Base-by-base conservation (phyloP, 148 eudicot genomes). In the Euryodendron excelsum region DNA sequence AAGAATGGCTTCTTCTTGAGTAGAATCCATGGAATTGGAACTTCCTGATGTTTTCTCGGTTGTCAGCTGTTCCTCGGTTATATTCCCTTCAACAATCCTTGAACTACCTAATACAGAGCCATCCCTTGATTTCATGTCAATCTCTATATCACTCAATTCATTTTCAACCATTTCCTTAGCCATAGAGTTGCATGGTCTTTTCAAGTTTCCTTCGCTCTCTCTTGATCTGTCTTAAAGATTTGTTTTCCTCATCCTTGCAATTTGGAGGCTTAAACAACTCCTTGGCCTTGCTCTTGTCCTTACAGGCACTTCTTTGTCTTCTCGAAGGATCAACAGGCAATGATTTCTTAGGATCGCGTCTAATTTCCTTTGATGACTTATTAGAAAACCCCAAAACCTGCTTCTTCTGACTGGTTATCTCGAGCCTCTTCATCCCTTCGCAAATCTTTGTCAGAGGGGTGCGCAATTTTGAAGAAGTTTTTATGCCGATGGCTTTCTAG, bases 381-480 rank as follows among this genome's bases (percentile, higher is more conserved):
- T 62, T 77, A 45, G 82, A 50, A 73, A 62, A 73, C 20, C 83
- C 84, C 80, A 86, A 63, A 23, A 45, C 47, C 2, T 71, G 78
- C 79, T 89, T 89, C 83, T 77, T 89, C 72, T 93, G 88, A 70
- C 85, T 82, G 25, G 76, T 68, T 73, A 91, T 82, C 82, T 88
- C 83, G 41, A 89, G 89, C 80, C 82, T 89, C 85, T 87, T 91
- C 82, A 87, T 78, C 75, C 91, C 89, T 59, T 86, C 85, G 73
- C 93, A 89, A 37, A 94, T 81, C 84, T 84, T 94, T 13, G 87
- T 86, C 34, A 92, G 39, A 41, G 96, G 94, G 25, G 91, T 90
- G 37, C 74, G 84, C 81, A 86, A 68, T 62, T 90, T 90, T 27
- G 71, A 83, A 15, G 83, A 78, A 62, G 86, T 67, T 81, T 92